phyloP scores from a whole-genome alignment of 495 filamentous ascomycete species.

The Beverwykella pulmonaria region DNA sequence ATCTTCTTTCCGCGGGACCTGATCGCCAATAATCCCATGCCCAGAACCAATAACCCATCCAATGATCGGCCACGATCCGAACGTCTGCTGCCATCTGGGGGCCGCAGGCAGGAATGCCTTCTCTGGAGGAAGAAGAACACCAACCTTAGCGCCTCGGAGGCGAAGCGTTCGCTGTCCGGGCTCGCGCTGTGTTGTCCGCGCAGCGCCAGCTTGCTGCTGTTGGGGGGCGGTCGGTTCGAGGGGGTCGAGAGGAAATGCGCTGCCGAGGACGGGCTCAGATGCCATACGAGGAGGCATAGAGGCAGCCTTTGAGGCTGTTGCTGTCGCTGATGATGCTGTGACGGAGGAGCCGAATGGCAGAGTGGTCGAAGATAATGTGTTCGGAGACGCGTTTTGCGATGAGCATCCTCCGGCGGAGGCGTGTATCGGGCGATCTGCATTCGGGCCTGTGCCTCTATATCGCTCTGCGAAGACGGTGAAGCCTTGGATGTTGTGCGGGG shows the following conservation, averaged over 20 bases:
- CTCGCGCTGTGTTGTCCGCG: slow-evolving; percentile 11
- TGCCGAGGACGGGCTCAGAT: slow-evolving; percentile 49
- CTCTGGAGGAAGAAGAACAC: slow-evolving; percentile 40
- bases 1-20: slow-evolving; percentile 72
- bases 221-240: neutral
- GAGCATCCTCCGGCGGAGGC: slow-evolving; percentile 42
- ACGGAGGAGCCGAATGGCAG: slow-evolving; percentile 20
- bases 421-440: slow-evolving; percentile 63
- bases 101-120: slow-evolving; percentile 45
- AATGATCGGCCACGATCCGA: slow-evolving; percentile 36
- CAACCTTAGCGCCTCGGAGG: slow-evolving; percentile 41
- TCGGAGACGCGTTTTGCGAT: slow-evolving; percentile 24
- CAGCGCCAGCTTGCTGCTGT: slow-evolving; percentile 18
- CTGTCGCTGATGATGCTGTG: slow-evolving; percentile 27
- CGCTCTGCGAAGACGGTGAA: slow-evolving; percentile 76
- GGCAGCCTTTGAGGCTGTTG: slow-evolving; percentile 31
- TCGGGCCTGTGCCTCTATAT: slow-evolving; percentile 71
- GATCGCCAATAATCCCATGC: slow-evolving; percentile 77
- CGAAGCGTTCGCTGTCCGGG: slow-evolving; percentile 24
- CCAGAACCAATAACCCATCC: slow-evolving; percentile 47
- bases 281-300: slow-evolving; percentile 40
- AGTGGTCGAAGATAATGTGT: slow-evolving; percentile 27
- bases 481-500: slow-evolving; percentile 76
- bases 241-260: slow-evolving; percentile 28
- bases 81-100: slow-evolving; percentile 40